Conservation (phyloP, 1,284 basidiomycete genomes). For the Fomitiporia mediterranea region DNA sequence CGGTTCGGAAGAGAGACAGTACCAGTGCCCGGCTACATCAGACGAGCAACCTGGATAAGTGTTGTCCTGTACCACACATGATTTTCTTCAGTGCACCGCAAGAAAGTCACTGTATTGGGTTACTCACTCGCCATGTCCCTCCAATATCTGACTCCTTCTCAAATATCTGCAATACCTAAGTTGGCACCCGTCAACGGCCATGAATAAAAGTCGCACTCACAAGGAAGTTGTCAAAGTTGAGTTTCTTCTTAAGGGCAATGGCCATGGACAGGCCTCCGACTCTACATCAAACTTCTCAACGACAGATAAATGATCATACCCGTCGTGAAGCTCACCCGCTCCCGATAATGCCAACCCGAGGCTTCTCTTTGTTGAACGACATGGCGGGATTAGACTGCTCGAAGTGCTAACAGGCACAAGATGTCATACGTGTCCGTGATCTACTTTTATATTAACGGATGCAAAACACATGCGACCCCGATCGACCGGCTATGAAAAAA, state of each 20-base stretch:
- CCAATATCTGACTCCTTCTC: slow-evolving; percentile 42
- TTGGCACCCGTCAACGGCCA: background rate
- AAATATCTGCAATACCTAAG: slow-evolving; percentile 37
- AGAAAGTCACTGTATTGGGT: slow-evolving; percentile 1
- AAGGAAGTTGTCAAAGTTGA: slow-evolving; percentile 42
- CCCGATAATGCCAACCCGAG: slow-evolving; percentile 44
- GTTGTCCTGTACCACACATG: slow-evolving; percentile 29
- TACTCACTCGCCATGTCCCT: slow-evolving; percentile 49
- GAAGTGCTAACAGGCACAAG: no score
- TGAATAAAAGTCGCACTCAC: slow-evolving; percentile 28
- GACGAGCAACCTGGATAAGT: slow-evolving; percentile 47
- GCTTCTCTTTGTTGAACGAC: slow-evolving; percentile 21
- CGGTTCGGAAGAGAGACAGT: slow-evolving; percentile 49
- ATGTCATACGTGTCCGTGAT: no score
- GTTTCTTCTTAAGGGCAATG: slow-evolving; percentile 41
- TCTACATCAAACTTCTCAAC: slow-evolving; percentile 16
- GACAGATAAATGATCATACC: background rate
- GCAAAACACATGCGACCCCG: no score
- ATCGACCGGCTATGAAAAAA: no score
- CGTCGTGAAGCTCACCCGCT: slow-evolving; percentile 38
- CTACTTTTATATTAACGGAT: no score
- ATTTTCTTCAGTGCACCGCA: slow-evolving; percentile 33
- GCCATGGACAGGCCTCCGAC: slow-evolving; percentile 45
- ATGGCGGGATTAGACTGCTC: background rate
- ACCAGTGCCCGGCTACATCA: slow-evolving; percentile 53